Evolutionary conservation across 805 yeast genomes (phyloP), one percentile per base, ranked within the genome.

Genomic region (Monosporozyma yasuniensis): DNA sequence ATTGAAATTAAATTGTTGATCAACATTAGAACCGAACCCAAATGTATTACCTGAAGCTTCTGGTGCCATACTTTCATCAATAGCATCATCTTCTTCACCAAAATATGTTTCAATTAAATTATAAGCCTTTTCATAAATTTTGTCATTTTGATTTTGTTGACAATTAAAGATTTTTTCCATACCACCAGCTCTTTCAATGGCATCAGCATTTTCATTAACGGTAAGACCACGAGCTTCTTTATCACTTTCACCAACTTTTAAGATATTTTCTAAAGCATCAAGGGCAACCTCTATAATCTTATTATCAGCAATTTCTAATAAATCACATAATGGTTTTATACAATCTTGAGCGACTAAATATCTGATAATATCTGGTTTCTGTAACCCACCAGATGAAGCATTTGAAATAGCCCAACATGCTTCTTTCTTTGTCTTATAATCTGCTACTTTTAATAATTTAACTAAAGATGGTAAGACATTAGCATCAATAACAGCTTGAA

Each of bases 351-450:
- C 74, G 34, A 93, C 99, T 57, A 93, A 78, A 70, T 89, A 93
- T 63, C 91, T 80, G 60, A 93, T 90, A 67, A 90, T 96, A 53
- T 88, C 96, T 7, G 98, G 98, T 67, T 81, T 84, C 42, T 83
- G 74, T 60, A 89, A 76, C 21, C 97, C 98, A 60, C 98, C 98
- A 9, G 96, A 86, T 16, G 96, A 87, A 37, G 99, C 98, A 67
- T 93, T 93, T 27, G 97, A 89, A 57, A 93, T 85, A 34, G 98
- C 98, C 99, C 99, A 93, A 76, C 98, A 91, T 3, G 99, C 99
- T 74, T 93, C 99, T 70, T 91, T 93, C 68, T 87, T 87, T 34
- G 98, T 91, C 75, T 89, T 90, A 75, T 89, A 90, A 64, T 91
- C 98, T 54, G 93, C 96, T 50, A 79, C 76, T 61, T 80, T 78